A percentile compares a stretch with the other conserved stretches of the same genome.
phyloP scores from a whole-genome alignment of 805 yeast species.

The Starmerella floris region DNA sequence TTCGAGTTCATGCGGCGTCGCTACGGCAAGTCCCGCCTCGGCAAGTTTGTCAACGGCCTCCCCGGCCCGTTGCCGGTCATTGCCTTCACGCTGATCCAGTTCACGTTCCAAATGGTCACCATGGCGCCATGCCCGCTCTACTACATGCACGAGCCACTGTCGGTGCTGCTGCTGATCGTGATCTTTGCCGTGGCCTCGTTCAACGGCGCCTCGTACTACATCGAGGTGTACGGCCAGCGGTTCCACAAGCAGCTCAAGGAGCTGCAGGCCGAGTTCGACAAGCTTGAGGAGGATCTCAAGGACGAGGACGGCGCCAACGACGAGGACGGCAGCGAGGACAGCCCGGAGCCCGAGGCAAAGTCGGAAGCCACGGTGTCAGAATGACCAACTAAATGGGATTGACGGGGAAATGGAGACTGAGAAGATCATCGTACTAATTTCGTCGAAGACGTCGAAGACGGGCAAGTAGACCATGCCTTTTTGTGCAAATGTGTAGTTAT shows the following conservation, averaged over 20 bases:
- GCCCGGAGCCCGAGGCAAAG: not conserved
- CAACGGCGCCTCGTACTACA: conserved; percentile 90
- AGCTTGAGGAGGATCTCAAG: conserved; percentile 33
- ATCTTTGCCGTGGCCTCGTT: conserved; percentile 74
- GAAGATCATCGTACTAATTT: too few species aligned
- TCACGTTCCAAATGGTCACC: conserved; percentile 68
- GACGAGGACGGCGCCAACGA: conserved; percentile 1
- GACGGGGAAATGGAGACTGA: too few species aligned
- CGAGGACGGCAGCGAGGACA: not conserved
- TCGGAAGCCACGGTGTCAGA: not conserved
- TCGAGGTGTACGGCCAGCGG: conserved; percentile 81
- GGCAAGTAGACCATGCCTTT: too few species aligned
- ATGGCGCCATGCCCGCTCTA: conserved; percentile 87
- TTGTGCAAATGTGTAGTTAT: too few species aligned
- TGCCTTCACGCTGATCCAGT: conserved; percentile 77
- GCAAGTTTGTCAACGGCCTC: conserved; percentile 62
- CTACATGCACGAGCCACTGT: conserved; percentile 55
- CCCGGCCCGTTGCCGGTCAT: conserved; percentile 80
- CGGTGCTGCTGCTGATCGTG: conserved; percentile 50
- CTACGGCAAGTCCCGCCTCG: conserved; percentile 50
- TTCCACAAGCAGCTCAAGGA: conserved; percentile 72
- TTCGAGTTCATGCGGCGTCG: conserved; percentile 71
- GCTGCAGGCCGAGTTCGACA: conserved; percentile 57
- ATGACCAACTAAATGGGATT: too few species aligned
- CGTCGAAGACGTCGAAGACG: too few species aligned